These are phyloP conservation scores for Colletotrichum cereale DNA, from an alignment of 2,329 filamentous ascomycete genomes.

Conservation along the genomic window DNA sequence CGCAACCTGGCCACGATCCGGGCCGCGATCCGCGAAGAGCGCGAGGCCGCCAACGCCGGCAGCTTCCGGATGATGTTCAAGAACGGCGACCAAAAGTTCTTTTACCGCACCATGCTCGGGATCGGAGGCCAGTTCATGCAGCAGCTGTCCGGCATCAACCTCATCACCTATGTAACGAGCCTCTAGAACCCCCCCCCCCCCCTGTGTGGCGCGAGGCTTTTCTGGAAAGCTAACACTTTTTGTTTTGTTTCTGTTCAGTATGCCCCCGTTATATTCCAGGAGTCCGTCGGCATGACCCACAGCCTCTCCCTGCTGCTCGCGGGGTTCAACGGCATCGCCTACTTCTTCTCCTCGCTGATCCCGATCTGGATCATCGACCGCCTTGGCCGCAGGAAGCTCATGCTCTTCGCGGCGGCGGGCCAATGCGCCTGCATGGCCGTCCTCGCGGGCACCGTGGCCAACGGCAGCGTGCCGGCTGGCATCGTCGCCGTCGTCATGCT, in stretches of 20 bases:
- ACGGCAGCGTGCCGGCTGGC: constrained; percentile 52
- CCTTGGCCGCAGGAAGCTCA: constrained; percentile 68
- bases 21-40: constrained; percentile 55
- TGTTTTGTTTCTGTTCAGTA: too few relatives aligned
- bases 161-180: constrained; percentile 45
- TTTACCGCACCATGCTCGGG: constrained; percentile 55
- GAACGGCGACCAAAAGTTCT: constrained; percentile 57
- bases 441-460: constrained; percentile 57
- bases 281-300: constrained; percentile 56
- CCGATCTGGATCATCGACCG: constrained; percentile 52
- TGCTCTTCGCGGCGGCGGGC: constrained; percentile 61
- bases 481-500: constrained; percentile 59
- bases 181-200: too few relatives aligned
- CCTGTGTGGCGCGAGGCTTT: too few relatives aligned
- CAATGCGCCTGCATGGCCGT: constrained; percentile 59
- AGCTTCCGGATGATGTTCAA: constrained; percentile 53
- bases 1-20: constrained; percentile 53
- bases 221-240: too few relatives aligned
- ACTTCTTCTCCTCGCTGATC: constrained; percentile 49
- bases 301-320: constrained; percentile 63
- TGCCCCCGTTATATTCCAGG: constrained; percentile 59
- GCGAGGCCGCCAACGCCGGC: constrained; percentile 50
- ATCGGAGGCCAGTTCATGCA: constrained; percentile 61
- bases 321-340: constrained; percentile 62
- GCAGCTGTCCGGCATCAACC: constrained; percentile 51